Percentiles rank a stretch among this genome's conserved stretches.
Conservation (phyloP, 441 rosid species). For the Capsella rubella region DNA sequence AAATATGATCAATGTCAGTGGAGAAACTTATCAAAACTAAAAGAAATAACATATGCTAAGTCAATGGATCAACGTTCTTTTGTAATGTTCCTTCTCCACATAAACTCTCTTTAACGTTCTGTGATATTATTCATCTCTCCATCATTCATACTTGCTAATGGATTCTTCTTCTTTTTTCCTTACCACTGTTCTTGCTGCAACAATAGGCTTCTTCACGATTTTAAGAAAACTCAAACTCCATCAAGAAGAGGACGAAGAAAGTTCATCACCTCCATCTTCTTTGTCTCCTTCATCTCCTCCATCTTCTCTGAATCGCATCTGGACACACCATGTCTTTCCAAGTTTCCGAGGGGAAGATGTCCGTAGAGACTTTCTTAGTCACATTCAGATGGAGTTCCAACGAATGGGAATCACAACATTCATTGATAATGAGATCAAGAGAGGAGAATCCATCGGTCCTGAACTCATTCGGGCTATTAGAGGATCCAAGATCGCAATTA, state of each 20-base stretch:
- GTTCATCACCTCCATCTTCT: too few relatives aligned
- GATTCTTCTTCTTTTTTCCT: too few relatives aligned
- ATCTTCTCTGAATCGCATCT: neutral
- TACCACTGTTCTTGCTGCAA: too few relatives aligned
- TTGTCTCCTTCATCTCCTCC: neutral
- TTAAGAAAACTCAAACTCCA: too few relatives aligned
- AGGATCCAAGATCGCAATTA: neutral
- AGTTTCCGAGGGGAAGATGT: neutral
- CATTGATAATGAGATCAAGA: neutral
- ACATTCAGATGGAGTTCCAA: neutral
- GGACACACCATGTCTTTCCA: neutral
- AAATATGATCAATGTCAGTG: too few relatives aligned
- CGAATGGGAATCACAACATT: neutral
- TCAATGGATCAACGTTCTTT: too few relatives aligned
- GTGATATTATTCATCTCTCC: neutral
- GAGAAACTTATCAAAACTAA: too few relatives aligned
- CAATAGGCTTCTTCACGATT: too few relatives aligned
- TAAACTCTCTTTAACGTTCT: neutral
- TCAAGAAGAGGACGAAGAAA: too few relatives aligned
- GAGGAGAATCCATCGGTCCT: neutral
- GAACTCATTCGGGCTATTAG: neutral
- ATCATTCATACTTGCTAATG: neutral
- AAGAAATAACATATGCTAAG: too few relatives aligned
- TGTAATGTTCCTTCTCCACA: too few relatives aligned
- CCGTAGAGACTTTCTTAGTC: neutral